Evolutionary conservation across 148 eudicot species (phyloP).

Genomic region (Mesembryanthemum crystallinum): DNA sequence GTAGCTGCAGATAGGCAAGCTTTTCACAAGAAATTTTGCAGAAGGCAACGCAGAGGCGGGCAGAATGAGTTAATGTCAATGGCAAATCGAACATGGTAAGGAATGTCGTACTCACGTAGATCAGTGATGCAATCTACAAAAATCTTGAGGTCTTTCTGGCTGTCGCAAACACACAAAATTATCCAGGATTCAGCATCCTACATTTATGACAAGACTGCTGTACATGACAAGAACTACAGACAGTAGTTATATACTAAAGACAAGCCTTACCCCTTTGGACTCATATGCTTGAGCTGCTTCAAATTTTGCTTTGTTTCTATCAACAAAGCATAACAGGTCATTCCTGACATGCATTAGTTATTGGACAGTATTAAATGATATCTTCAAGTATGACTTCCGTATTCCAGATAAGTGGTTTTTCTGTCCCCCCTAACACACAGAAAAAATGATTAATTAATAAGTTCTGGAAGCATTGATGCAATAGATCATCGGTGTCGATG

Average conservation of each 20-base stretch:
- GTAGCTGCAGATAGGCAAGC: background rate
- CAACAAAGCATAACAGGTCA: slow-evolving; percentile 85
- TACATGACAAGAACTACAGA: background rate
- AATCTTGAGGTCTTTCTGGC: too few relatives aligned
- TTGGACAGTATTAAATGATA: slow-evolving; percentile 92
- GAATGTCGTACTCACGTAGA: slow-evolving; percentile 97
- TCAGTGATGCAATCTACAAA: slow-evolving; percentile 73
- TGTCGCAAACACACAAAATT: slow-evolving; percentile 39
- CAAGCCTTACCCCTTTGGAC: slow-evolving; percentile 62
- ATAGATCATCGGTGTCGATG: background rate
- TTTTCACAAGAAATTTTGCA: background rate
- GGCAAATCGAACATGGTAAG: slow-evolving; percentile 95
- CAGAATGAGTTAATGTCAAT: slow-evolving; percentile 55
- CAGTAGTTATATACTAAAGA: background rate
- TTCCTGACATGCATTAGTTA: slow-evolving; percentile 72
- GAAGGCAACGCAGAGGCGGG: background rate
- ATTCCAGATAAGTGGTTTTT: slow-evolving; percentile 96
- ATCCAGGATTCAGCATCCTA: slow-evolving; percentile 8
- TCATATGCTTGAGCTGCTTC: slow-evolving; percentile 92
- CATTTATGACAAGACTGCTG: background rate
- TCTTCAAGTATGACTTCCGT: slow-evolving; percentile 78
- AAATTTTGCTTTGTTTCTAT: slow-evolving; percentile 72
- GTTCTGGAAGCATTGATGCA: background rate
- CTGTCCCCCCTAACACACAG: slow-evolving; percentile 35
- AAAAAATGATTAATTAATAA: slow-evolving; percentile 1